Percentiles rank a stretch among this genome's conserved stretches.
These are phyloP conservation scores for Schizochytrium sp. DNA, from an alignment of 108 stramenopile genomes.

Conservation along the genomic window DNA sequence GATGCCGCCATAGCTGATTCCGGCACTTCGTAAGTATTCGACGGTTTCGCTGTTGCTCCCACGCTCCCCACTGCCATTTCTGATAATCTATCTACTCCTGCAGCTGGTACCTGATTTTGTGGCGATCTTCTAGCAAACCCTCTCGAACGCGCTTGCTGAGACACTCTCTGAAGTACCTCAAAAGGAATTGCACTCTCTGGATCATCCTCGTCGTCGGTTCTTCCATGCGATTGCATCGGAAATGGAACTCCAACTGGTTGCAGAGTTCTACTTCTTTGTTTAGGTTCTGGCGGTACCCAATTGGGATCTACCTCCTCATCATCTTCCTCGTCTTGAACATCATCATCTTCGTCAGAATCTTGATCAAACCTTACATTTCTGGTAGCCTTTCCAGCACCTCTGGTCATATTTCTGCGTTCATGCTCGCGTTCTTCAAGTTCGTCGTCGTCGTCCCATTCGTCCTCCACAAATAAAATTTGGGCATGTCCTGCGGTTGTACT, in stretches of 20 bases:
- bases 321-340: neutral
- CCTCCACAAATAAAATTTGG: slow-evolving; percentile 37
- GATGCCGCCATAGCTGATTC: neutral
- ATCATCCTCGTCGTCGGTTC: neutral
- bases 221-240: neutral
- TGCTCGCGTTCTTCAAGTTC: neutral
- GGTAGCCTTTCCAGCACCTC: neutral
- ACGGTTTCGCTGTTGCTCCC: too few species aligned
- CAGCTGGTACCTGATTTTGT: neutral
- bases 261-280: neutral
- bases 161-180: slow-evolving; percentile 9
- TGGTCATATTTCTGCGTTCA: neutral
- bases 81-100: neutral
- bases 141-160: neutral
- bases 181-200: slow-evolving; percentile 3
- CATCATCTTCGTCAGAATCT: neutral
- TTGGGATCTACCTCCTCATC: too few species aligned
- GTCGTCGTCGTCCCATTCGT: slow-evolving; percentile 18
- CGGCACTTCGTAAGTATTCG: too few species aligned
- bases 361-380: neutral
- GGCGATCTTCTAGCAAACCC: neutral
- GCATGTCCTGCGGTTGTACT: neutral
- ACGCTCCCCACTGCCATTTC: too few species aligned
- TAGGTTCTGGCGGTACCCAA: too few species aligned
- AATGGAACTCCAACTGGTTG: neutral